A percentile compares a stretch with the other conserved stretches of the same genome.
Conservation (phyloP, 768 basidiomycete genomes). For the Tulasnella sp. region DNA sequence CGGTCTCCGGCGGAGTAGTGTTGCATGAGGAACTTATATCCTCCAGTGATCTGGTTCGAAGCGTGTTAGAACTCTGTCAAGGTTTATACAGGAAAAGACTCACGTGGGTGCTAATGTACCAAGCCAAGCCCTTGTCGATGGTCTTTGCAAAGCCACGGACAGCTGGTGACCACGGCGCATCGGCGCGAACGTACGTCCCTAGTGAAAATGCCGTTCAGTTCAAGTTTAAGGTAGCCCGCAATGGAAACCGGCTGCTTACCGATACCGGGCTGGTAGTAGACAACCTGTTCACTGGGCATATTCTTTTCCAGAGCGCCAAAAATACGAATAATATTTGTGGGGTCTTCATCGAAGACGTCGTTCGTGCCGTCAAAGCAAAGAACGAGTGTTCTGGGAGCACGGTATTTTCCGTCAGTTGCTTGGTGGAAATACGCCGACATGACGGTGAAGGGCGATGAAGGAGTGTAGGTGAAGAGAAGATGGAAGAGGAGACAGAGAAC, state of each 20-base stretch:
- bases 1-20: slow-evolving; percentile 24
- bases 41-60: neutral
- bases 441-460: too few relatives aligned
- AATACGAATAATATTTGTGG: slow-evolving; percentile 61
- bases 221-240: neutral
- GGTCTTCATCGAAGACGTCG: slow-evolving; percentile 20
- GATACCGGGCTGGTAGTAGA: slow-evolving; percentile 46
- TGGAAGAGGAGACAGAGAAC: too few relatives aligned
- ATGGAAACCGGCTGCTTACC: neutral
- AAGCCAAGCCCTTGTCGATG: slow-evolving; percentile 59
- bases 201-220: slow-evolving; percentile 39
- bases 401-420: neutral
- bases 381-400: slow-evolving; percentile 35
- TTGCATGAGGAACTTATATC: slow-evolving; percentile 13
- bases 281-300: slow-evolving; percentile 38
- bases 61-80: too few relatives aligned
- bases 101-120: slow-evolving; percentile 59
- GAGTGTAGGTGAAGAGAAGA: too few relatives aligned
- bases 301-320: slow-evolving; percentile 58
- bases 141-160: slow-evolving; percentile 44
- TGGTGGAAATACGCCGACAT: neutral
- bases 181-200: slow-evolving; percentile 49
- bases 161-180: slow-evolving; percentile 44
- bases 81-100: slow-evolving; percentile 29
- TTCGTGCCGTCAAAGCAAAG: slow-evolving; percentile 62